These are phyloP conservation scores for Hirschioporus abietinus DNA, from an alignment of 768 basidiomycete species.

Conservation along the genomic window DNA sequence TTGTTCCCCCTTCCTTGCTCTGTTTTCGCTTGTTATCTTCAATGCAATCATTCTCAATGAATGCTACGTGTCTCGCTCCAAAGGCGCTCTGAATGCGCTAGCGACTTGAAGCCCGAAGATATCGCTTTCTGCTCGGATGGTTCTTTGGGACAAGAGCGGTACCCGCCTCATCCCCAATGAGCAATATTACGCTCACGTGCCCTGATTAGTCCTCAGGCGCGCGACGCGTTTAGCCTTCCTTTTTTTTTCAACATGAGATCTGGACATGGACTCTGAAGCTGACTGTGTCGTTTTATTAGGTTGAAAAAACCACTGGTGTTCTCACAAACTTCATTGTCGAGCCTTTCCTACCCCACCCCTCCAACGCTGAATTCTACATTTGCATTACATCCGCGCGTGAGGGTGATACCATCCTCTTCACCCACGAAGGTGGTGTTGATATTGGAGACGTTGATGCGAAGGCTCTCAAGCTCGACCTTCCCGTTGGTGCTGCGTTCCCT, in stretches of 20 bases:
- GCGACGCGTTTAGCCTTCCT: conserved; percentile 11
- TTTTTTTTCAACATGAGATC: conserved; percentile 7
- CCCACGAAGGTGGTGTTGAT: conserved; percentile 98
- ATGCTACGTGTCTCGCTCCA: not conserved
- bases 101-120: not conserved
- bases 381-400: conserved; percentile 95
- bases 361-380: conserved; percentile 94
- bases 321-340: conserved; percentile 98
- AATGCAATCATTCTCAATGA: not conserved
- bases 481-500: conserved; percentile 76
- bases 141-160: not conserved
- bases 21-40: not conserved
- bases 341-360: conserved; percentile 95
- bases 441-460: conserved; percentile 98
- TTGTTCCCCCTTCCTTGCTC: not conserved
- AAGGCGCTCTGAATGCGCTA: not conserved
- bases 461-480: conserved; percentile 82
- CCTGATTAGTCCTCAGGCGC: conserved; percentile 5
- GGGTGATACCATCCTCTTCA: conserved; percentile 96
- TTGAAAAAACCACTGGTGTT: conserved; percentile 91
- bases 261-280: conserved; percentile 10
- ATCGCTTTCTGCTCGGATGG: conserved; percentile 1
- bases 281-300: conserved; percentile 39
- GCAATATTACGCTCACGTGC: conserved; percentile 4
- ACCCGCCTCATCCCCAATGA: not conserved